Conservation (phyloP, 495 filamentous ascomycete species). For the Penicillium daleae region DNA sequence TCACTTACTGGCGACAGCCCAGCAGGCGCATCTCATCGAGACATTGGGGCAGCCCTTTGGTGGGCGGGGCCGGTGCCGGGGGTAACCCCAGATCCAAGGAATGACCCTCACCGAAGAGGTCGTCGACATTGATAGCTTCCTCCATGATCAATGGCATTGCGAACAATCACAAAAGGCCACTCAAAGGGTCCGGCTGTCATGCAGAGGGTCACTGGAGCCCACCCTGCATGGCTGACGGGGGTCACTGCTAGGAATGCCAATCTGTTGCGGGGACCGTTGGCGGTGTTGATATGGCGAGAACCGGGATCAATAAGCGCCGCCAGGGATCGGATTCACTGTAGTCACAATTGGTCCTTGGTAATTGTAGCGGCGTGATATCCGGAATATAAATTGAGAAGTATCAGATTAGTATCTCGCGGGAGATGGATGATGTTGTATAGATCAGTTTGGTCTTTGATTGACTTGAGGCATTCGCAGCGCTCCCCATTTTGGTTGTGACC, state of each 20-base stretch:
- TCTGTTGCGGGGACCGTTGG: slow-evolving; percentile 10
- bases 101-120: slow-evolving; percentile 76
- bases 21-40: slow-evolving; percentile 77
- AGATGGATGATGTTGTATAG: neutral
- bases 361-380: neutral
- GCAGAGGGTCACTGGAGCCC: slow-evolving; percentile 8
- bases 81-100: slow-evolving; percentile 55
- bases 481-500: slow-evolving; percentile 3
- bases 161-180: neutral
- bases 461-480: neutral
- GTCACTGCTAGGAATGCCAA: slow-evolving; percentile 10
- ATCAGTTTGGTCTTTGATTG: neutral
- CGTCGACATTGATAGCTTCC: slow-evolving; percentile 68
- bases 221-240: slow-evolving; percentile 16
- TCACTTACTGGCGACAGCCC: slow-evolving; percentile 82
- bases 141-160: slow-evolving; percentile 64
- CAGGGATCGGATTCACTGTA: neutral
- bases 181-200: neutral
- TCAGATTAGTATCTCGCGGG: neutral
- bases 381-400: neutral
- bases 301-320: slow-evolving; percentile 2
- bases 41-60: slow-evolving; percentile 70
- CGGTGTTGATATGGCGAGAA: slow-evolving; percentile 14
- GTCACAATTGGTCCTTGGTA: neutral
- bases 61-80: slow-evolving; percentile 50